Conservation (phyloP, 2,329 filamentous ascomycete genomes). For the Fusarium solani-melongenae region DNA sequence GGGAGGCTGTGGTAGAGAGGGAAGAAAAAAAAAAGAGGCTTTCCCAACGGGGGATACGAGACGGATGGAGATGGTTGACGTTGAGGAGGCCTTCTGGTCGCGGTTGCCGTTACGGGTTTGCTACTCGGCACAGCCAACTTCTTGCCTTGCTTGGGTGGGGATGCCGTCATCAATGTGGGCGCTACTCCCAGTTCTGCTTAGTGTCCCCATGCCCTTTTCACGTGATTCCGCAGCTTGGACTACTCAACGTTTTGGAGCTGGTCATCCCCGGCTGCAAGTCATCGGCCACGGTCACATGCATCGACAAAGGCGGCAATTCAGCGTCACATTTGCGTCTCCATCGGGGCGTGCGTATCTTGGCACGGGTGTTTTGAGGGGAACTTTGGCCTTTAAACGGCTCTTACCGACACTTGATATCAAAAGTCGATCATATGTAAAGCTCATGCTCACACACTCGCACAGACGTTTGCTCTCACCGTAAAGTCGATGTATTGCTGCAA, state of each 20-base stretch:
- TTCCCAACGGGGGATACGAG: constrained; percentile 10
- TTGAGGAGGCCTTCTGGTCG: constrained; percentile 27
- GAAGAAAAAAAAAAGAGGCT: constrained; percentile 15
- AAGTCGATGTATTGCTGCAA: not conserved
- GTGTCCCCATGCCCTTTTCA: constrained; percentile 22
- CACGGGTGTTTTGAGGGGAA: not conserved
- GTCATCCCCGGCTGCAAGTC: constrained; percentile 13
- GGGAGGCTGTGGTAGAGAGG: constrained; percentile 4
- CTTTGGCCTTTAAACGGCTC: not conserved
- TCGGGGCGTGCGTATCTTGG: not conserved
- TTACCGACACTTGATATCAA: not conserved
- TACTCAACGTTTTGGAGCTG: constrained; percentile 14
- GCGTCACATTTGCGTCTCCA: constrained; percentile 18
- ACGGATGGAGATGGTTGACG: constrained; percentile 36
- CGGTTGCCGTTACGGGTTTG: constrained; percentile 21
- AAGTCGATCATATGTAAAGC: constrained; percentile 15
- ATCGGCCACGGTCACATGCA: constrained; percentile 17
- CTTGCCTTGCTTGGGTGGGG: constrained; percentile 40
- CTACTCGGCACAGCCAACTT: constrained; percentile 34
- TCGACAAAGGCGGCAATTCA: not conserved
- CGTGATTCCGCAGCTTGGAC: constrained; percentile 32
- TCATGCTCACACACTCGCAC: constrained; percentile 17
- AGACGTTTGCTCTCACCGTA: constrained; percentile 12
- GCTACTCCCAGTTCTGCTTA: constrained; percentile 33
- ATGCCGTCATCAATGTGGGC: constrained; percentile 45